Conservation (phyloP, 345 rosid species). For the Noccaea caerulescens region DNA sequence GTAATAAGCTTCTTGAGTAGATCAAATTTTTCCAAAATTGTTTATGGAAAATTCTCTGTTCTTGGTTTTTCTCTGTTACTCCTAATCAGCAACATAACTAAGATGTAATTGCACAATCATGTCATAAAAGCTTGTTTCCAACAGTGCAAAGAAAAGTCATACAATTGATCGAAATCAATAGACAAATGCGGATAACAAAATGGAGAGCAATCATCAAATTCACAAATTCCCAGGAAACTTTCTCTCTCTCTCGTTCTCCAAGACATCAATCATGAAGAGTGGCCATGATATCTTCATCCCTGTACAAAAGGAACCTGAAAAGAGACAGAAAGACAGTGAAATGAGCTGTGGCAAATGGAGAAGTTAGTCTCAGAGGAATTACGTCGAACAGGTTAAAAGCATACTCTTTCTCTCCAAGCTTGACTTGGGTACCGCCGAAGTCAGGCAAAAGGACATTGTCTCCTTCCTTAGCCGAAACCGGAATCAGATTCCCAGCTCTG, state of each 20-base stretch:
- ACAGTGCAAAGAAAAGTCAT: not conserved
- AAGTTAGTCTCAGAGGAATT: constrained; percentile 20
- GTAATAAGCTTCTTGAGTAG: constrained; percentile 90
- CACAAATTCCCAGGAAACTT: no score
- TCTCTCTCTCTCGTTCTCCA: no score
- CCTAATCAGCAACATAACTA: constrained; percentile 48
- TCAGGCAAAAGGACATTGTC: constrained; percentile 79
- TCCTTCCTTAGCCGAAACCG: constrained; percentile 75
- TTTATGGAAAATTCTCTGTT: not conserved
- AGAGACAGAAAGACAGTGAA: constrained; percentile 13
- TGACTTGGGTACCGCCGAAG: constrained; percentile 75
- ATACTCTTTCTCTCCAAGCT: constrained; percentile 80
- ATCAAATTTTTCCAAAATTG: not conserved
- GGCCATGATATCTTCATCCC: constrained; percentile 79
- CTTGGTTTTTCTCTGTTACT: constrained; percentile 34
- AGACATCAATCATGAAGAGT: constrained; percentile 64
- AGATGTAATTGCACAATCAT: no score
- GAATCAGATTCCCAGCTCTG: constrained; percentile 65
- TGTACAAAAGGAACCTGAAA: constrained; percentile 63
- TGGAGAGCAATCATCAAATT: constrained; percentile 1
- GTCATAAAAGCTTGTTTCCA: constrained; percentile 2
- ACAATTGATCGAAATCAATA: constrained; percentile 8
- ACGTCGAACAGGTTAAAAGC: constrained; percentile 33
- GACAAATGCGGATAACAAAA: not conserved
- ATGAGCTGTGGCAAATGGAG: not conserved